Evolutionary conservation across 805 yeast genomes (phyloP).

Genomic region (Wickerhamiella azyma): DNA sequence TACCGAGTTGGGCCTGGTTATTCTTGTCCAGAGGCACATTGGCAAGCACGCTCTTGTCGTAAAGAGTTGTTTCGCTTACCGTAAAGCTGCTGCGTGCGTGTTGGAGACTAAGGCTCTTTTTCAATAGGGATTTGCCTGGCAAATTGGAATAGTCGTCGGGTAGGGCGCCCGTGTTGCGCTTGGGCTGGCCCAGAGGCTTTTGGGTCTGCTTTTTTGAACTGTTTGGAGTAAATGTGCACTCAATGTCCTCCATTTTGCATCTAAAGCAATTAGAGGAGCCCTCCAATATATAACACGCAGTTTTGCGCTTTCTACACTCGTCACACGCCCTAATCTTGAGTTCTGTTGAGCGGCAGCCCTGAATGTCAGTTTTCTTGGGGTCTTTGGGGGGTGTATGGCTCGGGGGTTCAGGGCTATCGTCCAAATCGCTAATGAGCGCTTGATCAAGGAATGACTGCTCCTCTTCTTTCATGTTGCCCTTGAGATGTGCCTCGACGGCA

Average conservation of each 20-base stretch:
- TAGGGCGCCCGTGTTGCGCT: slow-evolving; percentile 20
- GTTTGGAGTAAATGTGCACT: slow-evolving; percentile 57
- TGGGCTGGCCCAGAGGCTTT: slow-evolving; percentile 8
- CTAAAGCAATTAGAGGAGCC: slow-evolving; percentile 44
- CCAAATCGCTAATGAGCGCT: not conserved
- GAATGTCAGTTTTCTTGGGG: not conserved
- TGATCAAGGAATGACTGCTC: not conserved
- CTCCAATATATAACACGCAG: slow-evolving; percentile 59
- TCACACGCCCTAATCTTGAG: slow-evolving; percentile 50
- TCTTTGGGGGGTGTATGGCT: not conserved
- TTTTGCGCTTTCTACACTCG: slow-evolving; percentile 68
- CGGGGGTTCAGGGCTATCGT: not conserved
- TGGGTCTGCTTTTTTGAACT: slow-evolving; percentile 27
- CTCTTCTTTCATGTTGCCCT: not conserved
- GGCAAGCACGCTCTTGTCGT: slow-evolving; percentile 58
- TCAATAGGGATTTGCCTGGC: slow-evolving; percentile 49
- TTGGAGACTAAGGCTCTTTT: slow-evolving; percentile 60
- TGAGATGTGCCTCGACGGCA: not conserved
- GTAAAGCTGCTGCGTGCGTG: slow-evolving; percentile 82
- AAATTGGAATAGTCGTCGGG: slow-evolving; percentile 53
- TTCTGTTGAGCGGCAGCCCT: slow-evolving; percentile 12
- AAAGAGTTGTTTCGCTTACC: slow-evolving; percentile 78
- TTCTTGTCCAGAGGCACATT: slow-evolving; percentile 51
- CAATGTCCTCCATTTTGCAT: slow-evolving; percentile 59
- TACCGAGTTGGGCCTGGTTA: slow-evolving; percentile 66